Percentiles rank a stretch among this genome's conserved stretches.
Conservation (phyloP, 495 filamentous ascomycete species). For the Penicillium cataractarum region DNA sequence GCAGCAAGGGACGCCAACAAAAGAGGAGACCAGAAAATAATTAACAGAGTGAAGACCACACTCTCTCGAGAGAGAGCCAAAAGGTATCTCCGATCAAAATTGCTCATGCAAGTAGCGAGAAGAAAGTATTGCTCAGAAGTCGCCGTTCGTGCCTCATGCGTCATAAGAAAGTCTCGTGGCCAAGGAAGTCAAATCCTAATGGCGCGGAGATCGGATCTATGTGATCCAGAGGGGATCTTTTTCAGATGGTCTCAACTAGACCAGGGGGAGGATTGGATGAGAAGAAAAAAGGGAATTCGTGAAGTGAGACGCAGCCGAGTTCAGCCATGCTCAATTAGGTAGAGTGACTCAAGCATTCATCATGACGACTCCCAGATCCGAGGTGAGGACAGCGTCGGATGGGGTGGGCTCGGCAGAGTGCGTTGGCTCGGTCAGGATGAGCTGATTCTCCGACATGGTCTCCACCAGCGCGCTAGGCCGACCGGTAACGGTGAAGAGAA, state of each 20-base stretch:
- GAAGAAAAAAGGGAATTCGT: constrained; percentile 32
- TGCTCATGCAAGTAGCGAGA: constrained; percentile 10
- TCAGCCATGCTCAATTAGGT: not conserved
- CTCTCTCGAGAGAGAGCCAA: not conserved
- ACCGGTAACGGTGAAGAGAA: constrained; percentile 46
- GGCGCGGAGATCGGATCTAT: constrained; percentile 20
- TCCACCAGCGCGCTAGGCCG: constrained; percentile 42
- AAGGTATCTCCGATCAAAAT: constrained; percentile 18
- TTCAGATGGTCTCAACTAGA: constrained; percentile 12
- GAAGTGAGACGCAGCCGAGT: not conserved
- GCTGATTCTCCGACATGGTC: constrained; percentile 43
- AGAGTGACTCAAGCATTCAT: constrained; percentile 41
- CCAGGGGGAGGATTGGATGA: constrained; percentile 6
- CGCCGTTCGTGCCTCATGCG: constrained; percentile 29
- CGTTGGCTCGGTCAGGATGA: constrained; percentile 37
- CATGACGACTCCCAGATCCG: constrained; percentile 42
- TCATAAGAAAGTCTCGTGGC: constrained; percentile 22
- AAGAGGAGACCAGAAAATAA: constrained; percentile 7
- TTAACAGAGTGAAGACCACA: constrained; percentile 4
- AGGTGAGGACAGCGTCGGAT: constrained; percentile 31
- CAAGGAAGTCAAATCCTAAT: not conserved
- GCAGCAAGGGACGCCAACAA: not conserved
- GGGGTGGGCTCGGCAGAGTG: constrained; percentile 22
- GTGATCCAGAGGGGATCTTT: constrained; percentile 14
- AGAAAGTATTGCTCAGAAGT: constrained; percentile 19